phyloP scores from a whole-genome alignment of 1,284 basidiomycete genomes.

The Ustilago curta region DNA sequence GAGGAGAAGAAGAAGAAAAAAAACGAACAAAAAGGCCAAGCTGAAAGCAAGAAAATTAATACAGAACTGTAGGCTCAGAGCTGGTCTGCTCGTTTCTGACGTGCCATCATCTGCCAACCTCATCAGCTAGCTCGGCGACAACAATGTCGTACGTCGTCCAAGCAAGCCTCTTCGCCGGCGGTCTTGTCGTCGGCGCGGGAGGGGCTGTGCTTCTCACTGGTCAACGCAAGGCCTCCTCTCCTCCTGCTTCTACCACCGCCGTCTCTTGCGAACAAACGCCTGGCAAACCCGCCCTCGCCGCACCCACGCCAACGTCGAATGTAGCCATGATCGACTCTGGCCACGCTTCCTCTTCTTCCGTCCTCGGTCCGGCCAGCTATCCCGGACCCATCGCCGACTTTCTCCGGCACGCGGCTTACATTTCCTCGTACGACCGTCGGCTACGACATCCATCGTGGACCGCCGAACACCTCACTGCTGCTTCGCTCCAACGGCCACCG shows the following conservation, averaged over 20 bases:
- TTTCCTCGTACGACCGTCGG: conserved; percentile 89
- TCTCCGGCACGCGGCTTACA: conserved; percentile 83
- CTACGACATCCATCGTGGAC: conserved; percentile 95
- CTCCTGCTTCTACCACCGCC: conserved; percentile 11
- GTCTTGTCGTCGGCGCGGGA: conserved; percentile 81
- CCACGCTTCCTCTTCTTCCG: conserved; percentile 19
- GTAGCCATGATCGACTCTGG: conserved; percentile 31
- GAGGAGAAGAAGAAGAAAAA: conserved; percentile 2
- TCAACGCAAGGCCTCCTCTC: conserved; percentile 17
- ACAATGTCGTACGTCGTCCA: conserved; percentile 86
- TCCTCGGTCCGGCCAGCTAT: conserved; percentile 51
- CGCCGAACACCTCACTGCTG: conserved; percentile 86
- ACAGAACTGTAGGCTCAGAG: too few species aligned
- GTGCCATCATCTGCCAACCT: not conserved
- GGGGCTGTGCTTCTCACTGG: conserved; percentile 33
- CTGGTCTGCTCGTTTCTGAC: not conserved
- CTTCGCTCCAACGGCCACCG: conserved; percentile 70
- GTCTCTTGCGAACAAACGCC: conserved; percentile 1
- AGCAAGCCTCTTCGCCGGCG: conserved; percentile 81
- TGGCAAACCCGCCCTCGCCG: conserved; percentile 11
- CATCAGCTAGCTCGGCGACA: not conserved
- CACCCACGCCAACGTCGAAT: conserved; percentile 10
- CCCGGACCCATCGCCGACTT: conserved; percentile 83
- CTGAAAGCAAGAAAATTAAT: conserved; percentile 6
- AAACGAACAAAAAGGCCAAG: not conserved